These are phyloP conservation scores for Syzygium jambos DNA, from an alignment of 345 rosid species.

Conservation along the genomic window DNA sequence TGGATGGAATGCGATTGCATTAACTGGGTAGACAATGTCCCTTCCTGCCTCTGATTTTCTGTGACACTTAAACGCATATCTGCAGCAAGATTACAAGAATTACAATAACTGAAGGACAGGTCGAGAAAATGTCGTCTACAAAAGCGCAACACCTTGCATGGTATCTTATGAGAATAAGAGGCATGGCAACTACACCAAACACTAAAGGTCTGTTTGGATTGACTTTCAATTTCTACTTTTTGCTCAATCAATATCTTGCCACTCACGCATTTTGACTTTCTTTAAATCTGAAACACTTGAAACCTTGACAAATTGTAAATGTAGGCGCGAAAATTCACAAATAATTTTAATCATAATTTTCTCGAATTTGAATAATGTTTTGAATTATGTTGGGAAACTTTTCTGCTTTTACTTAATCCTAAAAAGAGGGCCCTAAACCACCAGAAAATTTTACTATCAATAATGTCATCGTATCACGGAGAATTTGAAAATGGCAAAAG, in stretches of 20 bases:
- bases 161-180: neutral
- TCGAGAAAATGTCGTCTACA: neutral
- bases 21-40: slow-evolving; percentile 92
- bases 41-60: slow-evolving; percentile 96
- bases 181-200: neutral
- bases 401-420: neutral
- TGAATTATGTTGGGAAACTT: neutral
- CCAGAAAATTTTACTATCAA: neutral
- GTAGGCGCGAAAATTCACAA: neutral
- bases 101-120: neutral
- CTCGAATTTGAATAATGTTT: neutral
- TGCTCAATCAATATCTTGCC: neutral
- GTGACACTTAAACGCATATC: slow-evolving; percentile 99
- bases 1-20: slow-evolving; percentile 96
- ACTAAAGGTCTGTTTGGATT: neutral
- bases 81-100: slow-evolving; percentile 14
- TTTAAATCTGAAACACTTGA: neutral
- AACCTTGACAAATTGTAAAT: neutral
- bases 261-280: neutral
- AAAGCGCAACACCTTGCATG: neutral
- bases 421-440: neutral
- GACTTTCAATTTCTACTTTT: neutral
- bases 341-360: neutral
- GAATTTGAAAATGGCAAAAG: neutral
- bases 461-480: neutral